Base-by-base conservation (phyloP, 805 yeast species). In the Maudiozyma turicensis region DNA sequence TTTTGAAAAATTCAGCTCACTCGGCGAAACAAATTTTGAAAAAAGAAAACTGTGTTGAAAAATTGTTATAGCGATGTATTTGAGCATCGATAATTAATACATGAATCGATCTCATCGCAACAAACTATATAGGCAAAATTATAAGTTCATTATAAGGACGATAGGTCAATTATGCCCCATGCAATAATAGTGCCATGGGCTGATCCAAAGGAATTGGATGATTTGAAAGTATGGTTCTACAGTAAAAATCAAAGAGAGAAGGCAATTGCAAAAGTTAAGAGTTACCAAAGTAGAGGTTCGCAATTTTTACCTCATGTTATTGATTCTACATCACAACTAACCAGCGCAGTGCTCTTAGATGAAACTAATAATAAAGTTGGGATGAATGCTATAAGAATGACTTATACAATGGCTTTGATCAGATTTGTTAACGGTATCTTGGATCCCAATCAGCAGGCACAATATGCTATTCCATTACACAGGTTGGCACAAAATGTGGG, bases 341-440 rank as follows among this genome's bases (percentile, higher is more conserved):
- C 80, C 0, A 73, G 81, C n/a, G 70, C 80, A 0, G 58, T 67
- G 2, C 49, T 81, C 26, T 54, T 64, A 11, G 81, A 77, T 32
- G 71, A 71, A 34, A 50, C 56, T n/a, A 51, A 54, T 9, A 47
- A 43, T 8, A 15, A 32, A 1, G 26, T 40, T 8, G 47, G 48
- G 2, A 43, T 31, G 44, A 77, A 74, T 45, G 55, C 43, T 67
- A 57, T 78, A 2, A 74, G 79, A 52, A 57, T 81, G 52, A 71
- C 82, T 5, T 86, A 85, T 60, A 69, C 89, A 0, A 81, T 85
- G 86, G 78, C 88, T 0, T 58, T 90, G 10, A 81, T 88, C 30
- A 71, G 95, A 50, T 88, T 91, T 67, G 97, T 93, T 29, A 93
- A 93, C 65, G 98, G 97, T 2, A 65, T 88, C 3, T 66, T 93